Percentiles rank a stretch among this genome's conserved stretches.
Conservation (phyloP, 768 basidiomycete genomes). For the Leccinum subtestaceum region DNA sequence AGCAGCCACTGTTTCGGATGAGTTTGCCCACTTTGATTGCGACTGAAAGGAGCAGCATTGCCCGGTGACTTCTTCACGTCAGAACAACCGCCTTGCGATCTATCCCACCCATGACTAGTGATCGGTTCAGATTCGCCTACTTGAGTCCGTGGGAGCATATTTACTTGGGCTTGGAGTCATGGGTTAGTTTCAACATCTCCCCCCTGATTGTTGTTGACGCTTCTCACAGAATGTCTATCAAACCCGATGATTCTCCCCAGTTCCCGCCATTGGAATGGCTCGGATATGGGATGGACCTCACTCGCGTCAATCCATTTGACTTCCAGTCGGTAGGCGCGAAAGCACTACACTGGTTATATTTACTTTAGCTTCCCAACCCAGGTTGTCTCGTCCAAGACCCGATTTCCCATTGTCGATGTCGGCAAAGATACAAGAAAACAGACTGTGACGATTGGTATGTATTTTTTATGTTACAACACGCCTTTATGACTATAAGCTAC, state of each 20-base stretch:
- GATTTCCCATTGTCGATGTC: constrained; percentile 2
- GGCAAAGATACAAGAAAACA: constrained; percentile 2
- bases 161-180: not conserved
- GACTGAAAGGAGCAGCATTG: not conserved
- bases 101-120: not conserved
- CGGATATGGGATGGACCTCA: constrained; percentile 4
- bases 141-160: not conserved
- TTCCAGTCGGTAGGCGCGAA: constrained; percentile 1
- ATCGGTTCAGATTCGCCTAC: not conserved
- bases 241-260: not conserved
- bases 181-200: not conserved
- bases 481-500: not conserved
- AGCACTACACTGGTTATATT: not conserved
- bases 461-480: not conserved
- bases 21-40: not conserved
- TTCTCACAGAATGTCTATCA: not conserved
- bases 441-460: not conserved
- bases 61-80: not conserved
- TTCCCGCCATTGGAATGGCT: constrained; percentile 8
- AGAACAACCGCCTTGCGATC: not conserved
- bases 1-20: not conserved
- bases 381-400: constrained; percentile 1
- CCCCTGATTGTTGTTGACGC: not conserved
- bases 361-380: not conserved
- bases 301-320: constrained; percentile 1